Conservation (phyloP, 345 rosid genomes). For the Populus euphratica region DNA sequence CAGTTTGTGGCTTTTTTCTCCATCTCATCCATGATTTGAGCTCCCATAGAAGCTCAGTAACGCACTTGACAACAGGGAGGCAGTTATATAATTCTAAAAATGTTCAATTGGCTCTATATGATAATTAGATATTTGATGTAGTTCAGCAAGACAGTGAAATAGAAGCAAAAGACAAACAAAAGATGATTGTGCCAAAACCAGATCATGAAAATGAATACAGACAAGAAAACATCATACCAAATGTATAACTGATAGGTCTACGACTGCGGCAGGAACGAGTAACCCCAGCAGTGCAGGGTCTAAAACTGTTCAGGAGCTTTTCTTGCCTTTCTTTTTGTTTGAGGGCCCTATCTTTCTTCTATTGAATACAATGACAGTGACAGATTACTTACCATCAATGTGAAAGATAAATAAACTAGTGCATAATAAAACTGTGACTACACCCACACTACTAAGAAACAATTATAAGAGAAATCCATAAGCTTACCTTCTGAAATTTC, state of each 20-base stretch:
- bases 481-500: slow-evolving; percentile 58
- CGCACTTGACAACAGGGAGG: neutral
- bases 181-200: neutral
- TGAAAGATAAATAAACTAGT: slow-evolving; percentile 3
- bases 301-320: slow-evolving; percentile 37
- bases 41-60: neutral
- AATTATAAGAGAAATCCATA: slow-evolving; percentile 5
- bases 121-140: neutral
- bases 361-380: slow-evolving; percentile 18
- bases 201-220: slow-evolving; percentile 5
- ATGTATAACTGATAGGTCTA: slow-evolving; percentile 59
- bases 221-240: slow-evolving; percentile 42
- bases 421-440: neutral
- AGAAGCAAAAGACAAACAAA: neutral
- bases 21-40: neutral
- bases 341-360: slow-evolving; percentile 69
- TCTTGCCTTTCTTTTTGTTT: slow-evolving; percentile 55
- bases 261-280: slow-evolving; percentile 68
- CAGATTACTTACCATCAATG: neutral
- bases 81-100: neutral
- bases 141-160: neutral
- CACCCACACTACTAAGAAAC: neutral
- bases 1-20: neutral
- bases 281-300: slow-evolving; percentile 30
- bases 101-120: neutral